Evolutionary conservation across 768 basidiomycete species (phyloP).

Genomic region (Russula compacta): DNA sequence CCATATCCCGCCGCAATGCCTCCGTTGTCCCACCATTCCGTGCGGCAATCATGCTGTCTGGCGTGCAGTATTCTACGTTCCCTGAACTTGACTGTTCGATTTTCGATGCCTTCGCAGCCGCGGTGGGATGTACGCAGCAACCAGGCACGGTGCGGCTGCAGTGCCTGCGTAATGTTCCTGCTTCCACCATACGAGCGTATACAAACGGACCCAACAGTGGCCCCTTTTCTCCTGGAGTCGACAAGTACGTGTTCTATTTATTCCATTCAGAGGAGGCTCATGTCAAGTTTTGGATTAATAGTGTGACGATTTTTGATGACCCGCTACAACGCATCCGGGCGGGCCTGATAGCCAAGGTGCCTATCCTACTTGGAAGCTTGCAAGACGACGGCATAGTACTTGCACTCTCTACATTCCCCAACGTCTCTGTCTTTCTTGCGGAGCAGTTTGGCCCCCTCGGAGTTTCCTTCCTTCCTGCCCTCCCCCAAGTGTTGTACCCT

Average conservation of each 20-base stretch:
- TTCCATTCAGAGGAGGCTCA: neutral
- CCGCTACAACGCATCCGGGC: conserved; percentile 7
- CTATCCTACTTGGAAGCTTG: conserved; percentile 7
- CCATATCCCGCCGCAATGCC: conserved; percentile 1
- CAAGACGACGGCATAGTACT: conserved; percentile 3
- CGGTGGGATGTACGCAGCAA: conserved; percentile 17
- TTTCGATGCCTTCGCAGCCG: conserved; percentile 4
- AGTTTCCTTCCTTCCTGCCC: neutral
- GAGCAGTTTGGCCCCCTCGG: neutral
- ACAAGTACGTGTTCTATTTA: neutral
- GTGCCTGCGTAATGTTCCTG: conserved; percentile 23
- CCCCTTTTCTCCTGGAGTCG: neutral
- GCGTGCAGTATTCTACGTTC: neutral
- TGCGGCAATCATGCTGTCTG: conserved; percentile 10
- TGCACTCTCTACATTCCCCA: neutral
- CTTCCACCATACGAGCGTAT: conserved; percentile 17
- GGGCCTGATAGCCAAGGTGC: neutral
- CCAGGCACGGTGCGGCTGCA: conserved; percentile 21
- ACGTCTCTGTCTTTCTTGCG: neutral
- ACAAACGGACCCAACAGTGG: conserved; percentile 4
- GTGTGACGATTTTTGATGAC: conserved; percentile 3
- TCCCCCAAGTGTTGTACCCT: neutral
- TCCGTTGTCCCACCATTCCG: neutral
- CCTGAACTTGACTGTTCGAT: neutral
- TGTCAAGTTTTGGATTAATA: neutral